A percentile compares a stretch with the other conserved stretches of the same genome.
phyloP scores from a whole-genome alignment of 2,329 filamentous ascomycete species.

The Xylaria sp. region DNA sequence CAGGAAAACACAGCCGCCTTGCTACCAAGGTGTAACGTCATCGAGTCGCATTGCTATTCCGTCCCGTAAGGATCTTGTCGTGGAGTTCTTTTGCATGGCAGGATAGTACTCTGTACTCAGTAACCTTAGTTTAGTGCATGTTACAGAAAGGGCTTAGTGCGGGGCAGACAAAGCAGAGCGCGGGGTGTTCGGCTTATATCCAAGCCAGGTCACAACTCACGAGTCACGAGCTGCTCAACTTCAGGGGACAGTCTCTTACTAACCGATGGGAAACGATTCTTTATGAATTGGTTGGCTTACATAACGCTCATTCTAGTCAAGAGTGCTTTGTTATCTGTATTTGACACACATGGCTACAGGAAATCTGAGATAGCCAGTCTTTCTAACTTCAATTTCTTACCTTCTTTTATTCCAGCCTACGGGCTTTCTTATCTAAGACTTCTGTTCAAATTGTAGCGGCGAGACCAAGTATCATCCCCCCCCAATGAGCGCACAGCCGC shows the following conservation, averaged over 20 bases:
- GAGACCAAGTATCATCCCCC: not conserved
- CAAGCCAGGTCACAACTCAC: not conserved
- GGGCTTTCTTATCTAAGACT: not conserved
- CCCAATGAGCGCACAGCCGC: conserved; percentile 55
- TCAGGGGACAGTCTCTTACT: not conserved
- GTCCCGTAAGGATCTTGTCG: not conserved
- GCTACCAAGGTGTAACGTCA: not conserved
- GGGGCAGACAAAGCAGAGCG: conserved; percentile 26
- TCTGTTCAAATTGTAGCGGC: not conserved
- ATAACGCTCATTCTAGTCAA: not conserved
- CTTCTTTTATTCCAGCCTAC: not conserved
- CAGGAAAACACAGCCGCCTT: conserved; percentile 1
- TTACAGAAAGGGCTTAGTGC: conserved; percentile 34
- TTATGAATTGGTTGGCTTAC: not conserved
- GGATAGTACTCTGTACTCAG: not conserved
- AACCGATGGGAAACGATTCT: not conserved
- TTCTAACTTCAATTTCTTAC: not conserved
- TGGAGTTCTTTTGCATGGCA: not conserved
- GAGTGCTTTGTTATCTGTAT: not conserved
- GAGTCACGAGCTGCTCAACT: conserved; percentile 8
- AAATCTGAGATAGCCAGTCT: not conserved
- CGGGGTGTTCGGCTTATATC: conserved; percentile 25
- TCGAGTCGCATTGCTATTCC: not conserved
- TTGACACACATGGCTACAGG: conserved; percentile 13
- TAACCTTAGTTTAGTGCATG: not conserved